phyloP scores from a whole-genome alignment of 148 eudicot species.

The Fagopyrum homotropicum region DNA sequence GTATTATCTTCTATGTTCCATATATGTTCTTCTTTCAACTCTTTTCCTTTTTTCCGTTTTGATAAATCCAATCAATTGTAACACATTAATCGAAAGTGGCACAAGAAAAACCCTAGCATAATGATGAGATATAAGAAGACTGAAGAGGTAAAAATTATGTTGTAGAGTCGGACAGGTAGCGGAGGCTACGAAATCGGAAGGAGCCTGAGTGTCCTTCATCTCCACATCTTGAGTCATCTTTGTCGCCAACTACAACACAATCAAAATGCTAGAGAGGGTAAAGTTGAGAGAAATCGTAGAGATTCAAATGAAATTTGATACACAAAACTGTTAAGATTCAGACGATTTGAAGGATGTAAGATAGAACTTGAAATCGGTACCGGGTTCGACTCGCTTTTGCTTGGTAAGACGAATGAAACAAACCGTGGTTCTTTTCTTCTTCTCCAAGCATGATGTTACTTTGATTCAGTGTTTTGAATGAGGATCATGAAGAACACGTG shows the following conservation, averaged over 20 bases:
- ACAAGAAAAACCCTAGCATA: constrained; percentile 16
- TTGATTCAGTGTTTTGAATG: too few species aligned
- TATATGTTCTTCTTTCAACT: too few species aligned
- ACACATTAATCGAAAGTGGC: background rate
- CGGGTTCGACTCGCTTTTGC: background rate
- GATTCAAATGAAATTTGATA: background rate
- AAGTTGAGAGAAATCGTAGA: background rate
- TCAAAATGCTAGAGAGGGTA: background rate
- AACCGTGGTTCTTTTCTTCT: background rate
- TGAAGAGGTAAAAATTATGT: constrained; percentile 23
- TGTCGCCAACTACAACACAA: background rate
- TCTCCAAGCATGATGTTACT: background rate
- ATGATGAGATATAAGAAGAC: background rate
- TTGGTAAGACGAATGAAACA: background rate
- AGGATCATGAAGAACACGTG: too few species aligned
- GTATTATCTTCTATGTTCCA: too few species aligned
- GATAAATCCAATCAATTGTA: too few species aligned
- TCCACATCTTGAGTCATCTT: constrained; percentile 86
- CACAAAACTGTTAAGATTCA: background rate
- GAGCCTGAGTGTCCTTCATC: constrained; percentile 67
- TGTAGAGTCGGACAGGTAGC: constrained; percentile 46
- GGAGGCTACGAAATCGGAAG: constrained; percentile 48
- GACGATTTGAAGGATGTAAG: background rate
- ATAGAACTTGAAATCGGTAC: background rate
- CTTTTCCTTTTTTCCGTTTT: too few species aligned